Conservation (phyloP, 768 basidiomycete genomes). For the Mycena capillaripes region DNA sequence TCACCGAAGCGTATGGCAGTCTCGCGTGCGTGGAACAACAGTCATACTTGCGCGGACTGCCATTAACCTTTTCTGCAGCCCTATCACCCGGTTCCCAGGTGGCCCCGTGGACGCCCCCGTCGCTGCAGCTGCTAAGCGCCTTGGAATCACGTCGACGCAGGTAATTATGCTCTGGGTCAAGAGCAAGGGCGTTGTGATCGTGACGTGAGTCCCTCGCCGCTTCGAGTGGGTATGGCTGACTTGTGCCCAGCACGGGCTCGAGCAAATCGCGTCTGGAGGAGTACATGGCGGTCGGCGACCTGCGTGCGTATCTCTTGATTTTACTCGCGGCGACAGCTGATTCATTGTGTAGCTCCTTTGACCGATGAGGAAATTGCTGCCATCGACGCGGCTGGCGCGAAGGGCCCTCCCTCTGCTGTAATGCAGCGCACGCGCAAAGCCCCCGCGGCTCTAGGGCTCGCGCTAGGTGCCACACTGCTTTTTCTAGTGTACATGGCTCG, state of each 20-base stretch:
- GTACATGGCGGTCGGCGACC: conserved; percentile 76
- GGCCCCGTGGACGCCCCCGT: conserved; percentile 77
- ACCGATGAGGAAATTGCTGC: conserved; percentile 70
- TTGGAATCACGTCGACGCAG: conserved; percentile 72
- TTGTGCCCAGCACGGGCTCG: conserved; percentile 65
- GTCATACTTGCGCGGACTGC: background rate
- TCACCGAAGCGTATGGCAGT: conserved; percentile 69
- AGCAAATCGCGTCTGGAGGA: conserved; percentile 73
- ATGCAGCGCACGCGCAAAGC: background rate
- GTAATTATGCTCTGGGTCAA: conserved; percentile 79
- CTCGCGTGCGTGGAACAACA: conserved; percentile 55
- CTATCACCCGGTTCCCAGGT: conserved; percentile 71
- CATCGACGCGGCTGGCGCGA: conserved; percentile 74
- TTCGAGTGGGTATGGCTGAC: background rate
- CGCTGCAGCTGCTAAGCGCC: conserved; percentile 64
- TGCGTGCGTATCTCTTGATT: conserved; percentile 50
- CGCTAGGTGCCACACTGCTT: conserved; percentile 2
- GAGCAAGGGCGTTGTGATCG: conserved; percentile 75
- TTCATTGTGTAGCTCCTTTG: conserved; percentile 58
- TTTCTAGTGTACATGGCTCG: conserved; percentile 21
- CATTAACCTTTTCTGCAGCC: conserved; percentile 48
- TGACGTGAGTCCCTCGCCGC: conserved; percentile 63
- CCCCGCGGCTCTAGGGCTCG: background rate
- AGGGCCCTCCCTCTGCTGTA: conserved; percentile 57
- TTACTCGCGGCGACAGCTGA: background rate